A percentile compares a stretch with the other conserved stretches of the same genome.
Evolutionary conservation across 805 yeast species (phyloP).

Genomic region (Ogataea polymorpha): DNA sequence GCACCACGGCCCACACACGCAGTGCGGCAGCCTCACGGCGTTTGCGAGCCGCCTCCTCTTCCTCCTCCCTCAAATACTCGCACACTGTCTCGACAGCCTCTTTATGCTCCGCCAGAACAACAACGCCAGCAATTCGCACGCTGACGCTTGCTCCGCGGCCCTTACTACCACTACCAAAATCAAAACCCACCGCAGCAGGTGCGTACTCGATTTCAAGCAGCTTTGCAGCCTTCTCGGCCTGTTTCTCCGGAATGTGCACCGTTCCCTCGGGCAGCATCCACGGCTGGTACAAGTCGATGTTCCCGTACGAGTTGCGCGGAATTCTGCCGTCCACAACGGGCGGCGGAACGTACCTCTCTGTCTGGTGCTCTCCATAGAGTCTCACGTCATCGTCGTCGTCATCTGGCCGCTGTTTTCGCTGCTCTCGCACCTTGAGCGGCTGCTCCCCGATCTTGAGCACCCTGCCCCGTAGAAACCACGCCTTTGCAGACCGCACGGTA

Average conservation of each 20-base stretch:
- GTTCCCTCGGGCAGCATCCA: slow-evolving; percentile 86
- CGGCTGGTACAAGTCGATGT: slow-evolving; percentile 74
- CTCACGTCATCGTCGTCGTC: slow-evolving; percentile 47
- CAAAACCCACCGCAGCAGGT: slow-evolving; percentile 83
- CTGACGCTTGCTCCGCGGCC: slow-evolving; percentile 42
- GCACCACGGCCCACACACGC: slow-evolving; percentile 50
- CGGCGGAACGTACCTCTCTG: slow-evolving; percentile 67
- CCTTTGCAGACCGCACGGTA: slow-evolving; percentile 65
- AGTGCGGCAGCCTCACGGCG: slow-evolving; percentile 48
- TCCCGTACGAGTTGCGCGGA: slow-evolving; percentile 75
- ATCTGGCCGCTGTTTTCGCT: slow-evolving; percentile 17
- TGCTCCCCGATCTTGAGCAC: slow-evolving; percentile 66
- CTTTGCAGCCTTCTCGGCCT: slow-evolving; percentile 69
- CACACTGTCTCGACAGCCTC: slow-evolving; percentile 58
- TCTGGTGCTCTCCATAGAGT: slow-evolving; percentile 75
- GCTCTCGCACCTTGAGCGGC: slow-evolving; percentile 49
- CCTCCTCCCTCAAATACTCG: slow-evolving; percentile 47
- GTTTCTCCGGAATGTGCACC: slow-evolving; percentile 50
- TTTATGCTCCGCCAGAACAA: slow-evolving; percentile 58
- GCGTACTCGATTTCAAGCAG: slow-evolving; percentile 74
- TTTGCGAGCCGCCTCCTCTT: slow-evolving; percentile 39
- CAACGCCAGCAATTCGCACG: slow-evolving; percentile 71
- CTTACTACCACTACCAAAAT: slow-evolving; percentile 49
- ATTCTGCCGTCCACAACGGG: slow-evolving; percentile 63
- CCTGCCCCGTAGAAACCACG: slow-evolving; percentile 85